Evolutionary conservation across 2,329 filamentous ascomycete genomes (phyloP).

Genomic region (Ambrosiella cleistominuta): DNA sequence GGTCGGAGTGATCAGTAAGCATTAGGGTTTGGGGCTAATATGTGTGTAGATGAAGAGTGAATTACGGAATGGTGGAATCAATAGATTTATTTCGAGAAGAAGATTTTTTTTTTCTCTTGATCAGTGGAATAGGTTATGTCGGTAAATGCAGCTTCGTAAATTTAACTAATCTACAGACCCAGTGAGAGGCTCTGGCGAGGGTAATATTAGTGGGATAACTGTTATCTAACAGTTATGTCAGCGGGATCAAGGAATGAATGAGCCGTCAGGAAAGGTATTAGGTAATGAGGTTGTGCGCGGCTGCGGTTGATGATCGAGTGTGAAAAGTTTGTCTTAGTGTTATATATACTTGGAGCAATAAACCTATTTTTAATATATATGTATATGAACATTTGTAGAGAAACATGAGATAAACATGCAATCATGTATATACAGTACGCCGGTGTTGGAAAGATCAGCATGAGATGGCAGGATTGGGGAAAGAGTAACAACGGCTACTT

Average conservation of each 20-base stretch:
- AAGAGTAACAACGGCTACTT: not conserved
- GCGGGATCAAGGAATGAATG: not conserved
- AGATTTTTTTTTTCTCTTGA: too few species aligned
- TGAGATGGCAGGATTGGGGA: not conserved
- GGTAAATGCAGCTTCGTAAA: too few species aligned
- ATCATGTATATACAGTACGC: not conserved
- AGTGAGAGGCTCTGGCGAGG: not conserved
- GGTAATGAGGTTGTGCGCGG: not conserved
- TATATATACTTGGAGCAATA: too few species aligned
- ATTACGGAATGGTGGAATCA: not conserved
- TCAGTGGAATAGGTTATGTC: too few species aligned
- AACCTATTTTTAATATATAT: too few species aligned
- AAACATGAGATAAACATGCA: too few species aligned
- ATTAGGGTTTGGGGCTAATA: not conserved
- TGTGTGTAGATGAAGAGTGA: not conserved
- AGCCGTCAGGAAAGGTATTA: not conserved
- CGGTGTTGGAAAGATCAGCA: not conserved
- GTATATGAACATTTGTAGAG: too few species aligned
- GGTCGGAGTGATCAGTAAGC: not conserved
- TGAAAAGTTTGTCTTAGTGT: not conserved
- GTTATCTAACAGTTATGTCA: constrained; percentile 4
- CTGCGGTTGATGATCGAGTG: not conserved
- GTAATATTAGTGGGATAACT: constrained; percentile 2
- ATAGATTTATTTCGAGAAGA: too few species aligned
- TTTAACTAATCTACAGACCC: not conserved